Percentiles rank a stretch among this genome's conserved stretches.
Evolutionary conservation across 495 filamentous ascomycete genomes (phyloP).

Genomic region (Saxispiralis lemnorum): DNA sequence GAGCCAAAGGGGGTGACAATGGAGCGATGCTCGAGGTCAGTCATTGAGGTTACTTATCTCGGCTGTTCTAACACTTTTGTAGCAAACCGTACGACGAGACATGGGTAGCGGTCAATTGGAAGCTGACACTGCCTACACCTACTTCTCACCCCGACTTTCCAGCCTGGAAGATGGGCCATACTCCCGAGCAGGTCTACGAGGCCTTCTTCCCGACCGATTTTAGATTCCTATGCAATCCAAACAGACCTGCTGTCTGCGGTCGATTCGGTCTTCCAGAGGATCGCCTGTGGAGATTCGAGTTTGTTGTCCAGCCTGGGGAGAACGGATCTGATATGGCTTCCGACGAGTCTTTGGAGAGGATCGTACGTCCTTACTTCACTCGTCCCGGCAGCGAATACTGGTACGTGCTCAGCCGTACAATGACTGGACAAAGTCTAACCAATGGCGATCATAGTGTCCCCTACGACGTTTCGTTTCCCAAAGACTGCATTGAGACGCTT

Average conservation of each 20-base stretch:
- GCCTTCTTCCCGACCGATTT: constrained; percentile 33
- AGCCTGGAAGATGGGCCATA: constrained; percentile 33
- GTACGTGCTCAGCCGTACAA: not conserved
- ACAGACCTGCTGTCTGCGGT: constrained; percentile 29
- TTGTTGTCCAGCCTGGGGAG: constrained; percentile 23
- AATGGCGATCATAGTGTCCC: too few species aligned
- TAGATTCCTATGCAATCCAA: constrained; percentile 31
- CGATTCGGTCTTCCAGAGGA: constrained; percentile 30
- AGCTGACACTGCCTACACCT: constrained; percentile 28
- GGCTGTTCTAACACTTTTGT: constrained; percentile 8
- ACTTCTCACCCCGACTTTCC: constrained; percentile 33
- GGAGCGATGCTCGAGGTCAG: too few species aligned
- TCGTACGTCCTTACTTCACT: not conserved
- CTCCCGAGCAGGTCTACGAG: constrained; percentile 32
- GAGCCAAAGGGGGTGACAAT: too few species aligned
- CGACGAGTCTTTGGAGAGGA: constrained; percentile 13
- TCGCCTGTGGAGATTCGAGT: constrained; percentile 35
- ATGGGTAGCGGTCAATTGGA: constrained; percentile 36
- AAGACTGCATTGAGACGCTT: constrained; percentile 32
- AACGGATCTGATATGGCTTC: constrained; percentile 22
- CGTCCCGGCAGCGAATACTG: not conserved
- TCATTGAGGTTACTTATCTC: too few species aligned
- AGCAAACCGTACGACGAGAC: constrained; percentile 31
- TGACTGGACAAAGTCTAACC: too few species aligned
- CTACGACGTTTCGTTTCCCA: constrained; percentile 31